A percentile compares a stretch with the other conserved stretches of the same genome.
phyloP scores from a whole-genome alignment of 306 rosid species.

The Corylus heterophylla region DNA sequence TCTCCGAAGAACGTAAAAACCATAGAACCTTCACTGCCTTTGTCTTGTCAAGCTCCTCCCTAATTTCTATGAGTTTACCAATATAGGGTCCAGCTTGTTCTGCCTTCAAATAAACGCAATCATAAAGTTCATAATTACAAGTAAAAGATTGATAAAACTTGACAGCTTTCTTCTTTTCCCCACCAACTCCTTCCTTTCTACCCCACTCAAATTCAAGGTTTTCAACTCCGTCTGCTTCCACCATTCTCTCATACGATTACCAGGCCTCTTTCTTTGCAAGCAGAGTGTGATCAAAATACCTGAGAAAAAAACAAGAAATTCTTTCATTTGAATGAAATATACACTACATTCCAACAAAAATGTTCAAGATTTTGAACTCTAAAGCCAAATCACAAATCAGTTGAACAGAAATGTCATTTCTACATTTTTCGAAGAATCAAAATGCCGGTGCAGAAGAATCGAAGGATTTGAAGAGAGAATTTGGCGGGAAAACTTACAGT shows the following conservation, averaged over 20 bases:
- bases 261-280: conserved; percentile 10
- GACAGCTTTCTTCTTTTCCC: conserved; percentile 42
- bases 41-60: conserved; percentile 58
- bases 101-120: conserved; percentile 68
- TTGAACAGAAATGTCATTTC: background rate
- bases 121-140: conserved; percentile 66
- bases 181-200: conserved; percentile 49
- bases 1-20: conserved; percentile 86
- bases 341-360: background rate
- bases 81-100: conserved; percentile 66
- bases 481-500: conserved; percentile 28
- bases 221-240: conserved; percentile 33
- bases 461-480: background rate
- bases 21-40: conserved; percentile 74
- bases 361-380: background rate
- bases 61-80: conserved; percentile 69
- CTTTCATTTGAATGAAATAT: background rate
- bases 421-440: background rate
- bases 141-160: conserved; percentile 67
- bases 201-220: conserved; percentile 70
- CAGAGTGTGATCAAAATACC: background rate
- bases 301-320: background rate
- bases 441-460: background rate
- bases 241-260: conserved; percentile 36
- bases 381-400: background rate